Base-by-base conservation (phyloP, 176 grass and related monocot species). In the Oryza australiensis region DNA sequence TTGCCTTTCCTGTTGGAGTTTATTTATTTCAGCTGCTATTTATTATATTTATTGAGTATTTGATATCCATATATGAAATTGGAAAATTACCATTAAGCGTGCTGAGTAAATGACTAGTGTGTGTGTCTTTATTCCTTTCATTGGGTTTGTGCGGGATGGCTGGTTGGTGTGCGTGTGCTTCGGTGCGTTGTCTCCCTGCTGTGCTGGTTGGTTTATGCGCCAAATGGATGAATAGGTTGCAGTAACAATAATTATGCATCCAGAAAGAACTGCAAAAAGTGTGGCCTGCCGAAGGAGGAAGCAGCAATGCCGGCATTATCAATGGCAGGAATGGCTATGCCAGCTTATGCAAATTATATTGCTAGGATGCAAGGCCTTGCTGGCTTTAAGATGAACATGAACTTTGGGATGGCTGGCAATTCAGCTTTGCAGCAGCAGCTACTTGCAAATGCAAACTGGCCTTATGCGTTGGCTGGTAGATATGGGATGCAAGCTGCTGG, bases 221-320 rank as follows among this genome's bases (percentile, higher is more conserved):
- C 77, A 88, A 90, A 90, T 88, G 70, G 87, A 91, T 94, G 49
- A 82, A 63, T 93, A 99, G 96, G 96, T 91, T 99, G 96, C 89
- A 99, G 96, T 91, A 99, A 99, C 87, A 99, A 99, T 86, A 99
- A 99, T 89, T 99, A 99, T 93, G 96, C 96, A 80, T 99, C 96
- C 82, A 99, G 96, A 99, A 92, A 94, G 82, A 86, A 93, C 75
- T 99, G 96, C 86, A 99, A 99, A 91, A 99, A 99, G 72, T 99
- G 96, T 75, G 84, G 89, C 80, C 89, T 94, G 46, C 68, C 93
- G 27, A 99, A 94, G 93, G 96, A 99, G 75, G 93, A 99, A 91
- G 93, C 89, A 38, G 96, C 96, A 70, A 85, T 98, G 84, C 85
- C 93, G 73, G 88, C 92, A 62, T 59, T 98, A 82, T 82, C 93